Evolutionary conservation across 441 rosid genomes (phyloP).

Genomic region (Rhodomyrtus psidioides): DNA sequence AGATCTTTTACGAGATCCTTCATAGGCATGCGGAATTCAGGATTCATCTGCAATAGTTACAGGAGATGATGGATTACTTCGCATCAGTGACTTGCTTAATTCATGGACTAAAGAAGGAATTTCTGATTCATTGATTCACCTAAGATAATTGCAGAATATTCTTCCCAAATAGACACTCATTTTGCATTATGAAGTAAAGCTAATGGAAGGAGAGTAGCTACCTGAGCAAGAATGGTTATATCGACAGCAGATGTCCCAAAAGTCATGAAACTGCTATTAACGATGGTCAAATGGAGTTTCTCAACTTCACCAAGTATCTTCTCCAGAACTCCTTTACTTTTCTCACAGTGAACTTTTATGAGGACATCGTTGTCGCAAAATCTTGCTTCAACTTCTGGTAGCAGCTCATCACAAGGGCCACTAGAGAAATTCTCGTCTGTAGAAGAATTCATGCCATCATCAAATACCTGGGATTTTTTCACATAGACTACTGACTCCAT

Average conservation of each 20-base stretch:
- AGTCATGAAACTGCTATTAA: slow-evolving; percentile 46
- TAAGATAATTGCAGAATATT: background rate
- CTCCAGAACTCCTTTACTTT: slow-evolving; percentile 41
- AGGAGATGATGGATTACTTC: background rate
- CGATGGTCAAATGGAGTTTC: slow-evolving; percentile 37
- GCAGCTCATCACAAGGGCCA: slow-evolving; percentile 11
- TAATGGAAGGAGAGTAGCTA: background rate
- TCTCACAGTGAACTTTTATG: slow-evolving; percentile 64
- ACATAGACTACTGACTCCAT: slow-evolving; percentile 54
- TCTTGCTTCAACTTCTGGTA: slow-evolving; percentile 75
- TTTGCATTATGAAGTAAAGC: background rate
- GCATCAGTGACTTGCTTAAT: background rate
- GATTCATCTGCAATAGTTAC: slow-evolving; percentile 47
- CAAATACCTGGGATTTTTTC: slow-evolving; percentile 47
- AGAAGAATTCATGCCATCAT: slow-evolving; percentile 18
- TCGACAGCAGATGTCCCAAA: slow-evolving; percentile 56
- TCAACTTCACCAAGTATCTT: slow-evolving; percentile 49
- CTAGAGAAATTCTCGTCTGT: slow-evolving; percentile 16
- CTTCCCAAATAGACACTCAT: background rate
- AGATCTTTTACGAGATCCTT: slow-evolving; percentile 63
- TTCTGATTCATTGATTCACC: background rate
- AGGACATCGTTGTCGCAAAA: slow-evolving; percentile 49
- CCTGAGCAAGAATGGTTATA: slow-evolving; percentile 61
- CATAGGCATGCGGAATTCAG: slow-evolving; percentile 34
- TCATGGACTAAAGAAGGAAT: background rate